Evolutionary conservation across 164 flowering plant species (phyloP).

Genomic region (Sextonia rubra): DNA sequence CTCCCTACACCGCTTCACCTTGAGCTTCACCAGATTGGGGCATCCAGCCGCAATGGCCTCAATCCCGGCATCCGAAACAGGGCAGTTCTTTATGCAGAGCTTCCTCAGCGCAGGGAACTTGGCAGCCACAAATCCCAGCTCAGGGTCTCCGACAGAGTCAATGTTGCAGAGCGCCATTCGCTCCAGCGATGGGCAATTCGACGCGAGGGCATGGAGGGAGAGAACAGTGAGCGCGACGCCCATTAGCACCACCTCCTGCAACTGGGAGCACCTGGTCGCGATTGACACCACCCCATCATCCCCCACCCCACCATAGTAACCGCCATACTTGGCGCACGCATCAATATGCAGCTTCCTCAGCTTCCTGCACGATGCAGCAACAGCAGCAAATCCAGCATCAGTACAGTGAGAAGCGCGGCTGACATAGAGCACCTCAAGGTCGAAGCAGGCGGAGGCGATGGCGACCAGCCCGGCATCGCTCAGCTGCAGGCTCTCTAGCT

Average conservation of each 20-base stretch:
- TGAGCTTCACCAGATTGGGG: constrained; percentile 29
- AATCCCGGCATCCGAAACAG: constrained; percentile 21
- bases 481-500: constrained; percentile 26
- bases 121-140: constrained; percentile 19
- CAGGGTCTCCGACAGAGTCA: constrained; percentile 24
- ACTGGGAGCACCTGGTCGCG: constrained; percentile 13
- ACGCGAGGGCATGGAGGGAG: constrained; percentile 16
- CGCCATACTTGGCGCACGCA: constrained; percentile 21
- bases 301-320: constrained; percentile 13
- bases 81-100: constrained; percentile 17
- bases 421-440: constrained; percentile 20
- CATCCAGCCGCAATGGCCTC: constrained; percentile 25
- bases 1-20: constrained; percentile 32
- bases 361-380: constrained; percentile 22
- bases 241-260: constrained; percentile 30
- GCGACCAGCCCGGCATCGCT: constrained; percentile 22
- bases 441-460: constrained; percentile 18
- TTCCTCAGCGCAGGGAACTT: constrained; percentile 17
- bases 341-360: constrained; percentile 28
- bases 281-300: constrained; percentile 16
- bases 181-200: constrained; percentile 23
- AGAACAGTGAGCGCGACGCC: constrained; percentile 13
- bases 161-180: constrained; percentile 30
- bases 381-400: constrained; percentile 18
- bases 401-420: constrained; percentile 26